Percentiles rank a stretch among this genome's conserved stretches.
phyloP scores from a whole-genome alignment of 208 protist species.

The Acanthamoeba healyi region DNA sequence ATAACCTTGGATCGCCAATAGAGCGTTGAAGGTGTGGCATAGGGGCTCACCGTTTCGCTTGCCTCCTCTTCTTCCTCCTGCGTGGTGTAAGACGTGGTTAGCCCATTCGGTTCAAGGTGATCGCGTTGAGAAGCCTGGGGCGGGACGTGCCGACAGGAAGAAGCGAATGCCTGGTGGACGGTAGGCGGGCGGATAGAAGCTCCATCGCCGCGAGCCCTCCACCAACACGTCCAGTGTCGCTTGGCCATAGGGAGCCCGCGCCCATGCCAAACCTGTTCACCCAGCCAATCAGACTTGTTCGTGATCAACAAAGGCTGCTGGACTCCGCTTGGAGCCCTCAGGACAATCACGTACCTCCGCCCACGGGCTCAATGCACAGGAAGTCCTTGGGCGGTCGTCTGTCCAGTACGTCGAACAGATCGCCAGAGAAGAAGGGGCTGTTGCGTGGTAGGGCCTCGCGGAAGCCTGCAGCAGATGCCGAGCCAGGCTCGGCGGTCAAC shows the following conservation, averaged over 20 bases:
- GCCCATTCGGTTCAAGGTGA: too few relatives aligned
- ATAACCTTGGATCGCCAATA: not conserved
- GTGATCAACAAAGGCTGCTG: too few relatives aligned
- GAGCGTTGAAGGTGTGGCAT: not conserved
- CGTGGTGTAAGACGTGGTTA: not conserved
- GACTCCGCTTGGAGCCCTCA: too few relatives aligned
- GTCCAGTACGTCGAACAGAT: conserved; percentile 5
- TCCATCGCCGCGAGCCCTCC: not conserved
- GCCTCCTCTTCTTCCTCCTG: conserved; percentile 3
- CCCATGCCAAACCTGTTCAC: not conserved
- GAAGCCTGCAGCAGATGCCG: not conserved
- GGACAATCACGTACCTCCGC: not conserved
- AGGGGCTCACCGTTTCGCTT: not conserved
- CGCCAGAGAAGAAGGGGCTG: not conserved
- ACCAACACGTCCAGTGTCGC: not conserved
- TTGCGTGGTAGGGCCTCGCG: not conserved
- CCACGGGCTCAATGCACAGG: not conserved
- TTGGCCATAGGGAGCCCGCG: not conserved
- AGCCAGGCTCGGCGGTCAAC: not conserved
- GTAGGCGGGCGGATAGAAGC: not conserved
- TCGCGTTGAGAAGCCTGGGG: too few relatives aligned
- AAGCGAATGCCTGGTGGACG: not conserved
- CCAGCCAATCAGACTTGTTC: too few relatives aligned
- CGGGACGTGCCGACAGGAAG: not conserved
- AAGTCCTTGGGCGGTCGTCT: not conserved